Conservation (phyloP, 805 yeast genomes). For the Ogataea parapolymorpha region DNA sequence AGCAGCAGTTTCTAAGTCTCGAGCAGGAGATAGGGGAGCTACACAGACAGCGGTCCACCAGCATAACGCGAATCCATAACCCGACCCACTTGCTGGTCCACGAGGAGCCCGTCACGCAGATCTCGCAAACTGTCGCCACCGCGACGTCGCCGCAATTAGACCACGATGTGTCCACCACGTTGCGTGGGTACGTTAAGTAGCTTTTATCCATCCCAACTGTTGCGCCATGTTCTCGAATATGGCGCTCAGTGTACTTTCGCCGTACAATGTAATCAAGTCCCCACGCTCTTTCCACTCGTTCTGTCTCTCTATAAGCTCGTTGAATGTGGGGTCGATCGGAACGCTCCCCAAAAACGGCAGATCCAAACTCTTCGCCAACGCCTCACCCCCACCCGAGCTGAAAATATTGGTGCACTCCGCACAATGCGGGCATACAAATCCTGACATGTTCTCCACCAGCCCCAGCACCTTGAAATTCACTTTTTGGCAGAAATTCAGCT, state of each 20-base stretch:
- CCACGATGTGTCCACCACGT: conserved; percentile 2
- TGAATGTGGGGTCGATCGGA: conserved; percentile 92
- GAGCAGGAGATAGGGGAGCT: conserved; percentile 28
- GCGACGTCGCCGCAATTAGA: conserved; percentile 8
- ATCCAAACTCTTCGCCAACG: conserved; percentile 56
- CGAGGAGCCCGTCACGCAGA: conserved; percentile 19
- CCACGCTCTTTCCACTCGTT: conserved; percentile 55
- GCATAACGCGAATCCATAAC: conserved; percentile 21
- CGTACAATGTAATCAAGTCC: conserved; percentile 37
- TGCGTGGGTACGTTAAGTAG: conserved; percentile 12
- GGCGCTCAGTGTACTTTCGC: conserved; percentile 36
- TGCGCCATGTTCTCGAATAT: conserved; percentile 46
- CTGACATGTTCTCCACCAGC: conserved; percentile 93
- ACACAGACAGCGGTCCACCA: conserved; percentile 17
- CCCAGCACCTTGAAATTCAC: conserved; percentile 81
- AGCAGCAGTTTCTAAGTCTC: conserved; percentile 26
- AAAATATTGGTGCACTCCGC: conserved; percentile 89
- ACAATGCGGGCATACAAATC: conserved; percentile 93
- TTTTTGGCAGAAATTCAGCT: conserved; percentile 85
- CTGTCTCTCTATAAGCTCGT: conserved; percentile 79
- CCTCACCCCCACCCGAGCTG: conserved; percentile 87
- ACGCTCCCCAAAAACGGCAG: conserved; percentile 78
- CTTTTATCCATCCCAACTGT: conserved; percentile 15
- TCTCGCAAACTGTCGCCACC: conserved; percentile 17
- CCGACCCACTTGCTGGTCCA: conserved; percentile 19